Evolutionary conservation across 164 flowering plant species (phyloP), one percentile per base, ranked within the genome.

Genomic region (Kalanchoe fedtschenkoi): DNA sequence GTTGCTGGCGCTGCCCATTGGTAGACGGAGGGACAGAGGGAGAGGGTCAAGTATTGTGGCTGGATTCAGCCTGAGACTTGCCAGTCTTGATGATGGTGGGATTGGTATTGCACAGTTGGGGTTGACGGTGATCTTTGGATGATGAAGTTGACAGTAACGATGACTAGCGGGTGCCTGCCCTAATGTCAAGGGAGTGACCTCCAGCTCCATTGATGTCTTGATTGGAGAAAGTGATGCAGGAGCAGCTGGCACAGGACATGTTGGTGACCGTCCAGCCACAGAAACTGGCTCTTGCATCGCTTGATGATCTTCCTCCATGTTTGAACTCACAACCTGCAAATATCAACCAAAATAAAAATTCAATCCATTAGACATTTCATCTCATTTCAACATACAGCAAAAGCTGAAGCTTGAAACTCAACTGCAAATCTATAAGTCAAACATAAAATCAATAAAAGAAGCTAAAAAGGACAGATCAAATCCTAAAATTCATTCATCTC

Each of bases 21-120:
- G 68, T 41, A 80, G 79, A 35, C 67, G 72, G 29, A 83, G 76
- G 17, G 84, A 72, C 22, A 81, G 44, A 28, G 79, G 76, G 41
- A 69, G 60, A 1, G 67, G 62, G n/a, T 77, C 74, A 26, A 21
- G 43, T 19, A 55, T 38, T 13, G 78, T 59, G 43, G 65, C 65
- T 65, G 75, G 59, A 69, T 78, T 83, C 59, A 87, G 57, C 62
- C 78, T 74, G 5, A 85, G 80, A 58, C 68, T 67, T 4, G 79
- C 78, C 77, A 87, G 71, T 67, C 81, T 78, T 4, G 85, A 67
- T 5, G 82, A 69, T 5, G 85, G 83, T 46, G 90, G 80, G 51
- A 78, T 13, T 0, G 87, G 82, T 22, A 69, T 69, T 29, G 83
- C 78, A 41, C 81, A 81, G 4, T 65, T 22, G 5, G 34, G 22